Evolutionary conservation across 805 yeast genomes (phyloP), one percentile per base, ranked within the genome.

Genomic region (Kuraishia ogatae): DNA sequence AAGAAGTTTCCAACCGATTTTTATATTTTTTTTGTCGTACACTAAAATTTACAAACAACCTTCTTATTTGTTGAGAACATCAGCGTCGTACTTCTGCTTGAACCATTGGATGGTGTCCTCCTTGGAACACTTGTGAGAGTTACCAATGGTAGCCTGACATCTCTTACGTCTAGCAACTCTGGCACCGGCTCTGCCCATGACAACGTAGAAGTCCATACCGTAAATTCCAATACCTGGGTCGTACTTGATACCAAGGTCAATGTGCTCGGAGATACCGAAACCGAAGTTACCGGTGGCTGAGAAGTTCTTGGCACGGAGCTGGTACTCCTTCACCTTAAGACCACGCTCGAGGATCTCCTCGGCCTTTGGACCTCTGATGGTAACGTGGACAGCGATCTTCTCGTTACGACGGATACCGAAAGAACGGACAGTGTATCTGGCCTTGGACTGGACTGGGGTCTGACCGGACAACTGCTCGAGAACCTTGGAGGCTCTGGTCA

Each of bases 391-490:
- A 66, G 99, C 90, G 74, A 94, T 94, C 87, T 94, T 93, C 82
- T 94, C 99, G 83, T 94, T 94, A 89, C 99, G 90, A 87, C 99
- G 92, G 86, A 94, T 94, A 87, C 97, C 97, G 81, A 94, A 94
- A 64, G 98, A 89, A 88, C 99, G 91, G 73, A 94, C 97, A 66
- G 99, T 94, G 90, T 94, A 94, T 84, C 99, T 89, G 72, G 99
- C 99, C 87, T 94, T 94, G 71, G 98, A 92, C 80, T 89, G 97
- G 71, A 94, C 99, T 78, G 99, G 99, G 72, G 99, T 94, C 84
- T 94, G 99, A 92, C 99, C 99, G 69, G 98, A 93, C 72, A 94
- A 88, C 84, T 94, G 99, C 84, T 94, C 99, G 76, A 94, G 85
- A 73, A 94, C 99, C 86, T 94, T 94, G 76, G 99, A 94, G 71